Conservation (phyloP, 23 red algal species). For the Gracilaria domingensis region DNA sequence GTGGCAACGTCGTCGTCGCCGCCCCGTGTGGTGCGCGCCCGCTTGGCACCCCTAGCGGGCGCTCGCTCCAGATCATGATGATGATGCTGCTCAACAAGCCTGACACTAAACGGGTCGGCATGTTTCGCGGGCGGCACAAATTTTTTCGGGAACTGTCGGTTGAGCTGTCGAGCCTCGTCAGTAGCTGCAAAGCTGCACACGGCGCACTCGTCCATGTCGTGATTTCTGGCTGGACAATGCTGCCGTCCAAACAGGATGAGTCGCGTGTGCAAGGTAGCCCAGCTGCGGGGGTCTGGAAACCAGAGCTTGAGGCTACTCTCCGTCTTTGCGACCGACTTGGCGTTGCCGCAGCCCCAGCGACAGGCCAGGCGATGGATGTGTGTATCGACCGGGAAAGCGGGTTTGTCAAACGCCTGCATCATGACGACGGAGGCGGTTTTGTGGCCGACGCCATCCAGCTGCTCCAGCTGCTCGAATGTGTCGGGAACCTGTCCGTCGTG, state of each 20-base stretch:
- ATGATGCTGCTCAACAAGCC: neutral
- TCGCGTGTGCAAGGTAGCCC: slow-evolving; percentile 71
- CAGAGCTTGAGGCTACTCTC: slow-evolving; percentile 54
- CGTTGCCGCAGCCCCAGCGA: slow-evolving; percentile 80
- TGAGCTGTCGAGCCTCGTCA: slow-evolving; percentile 44
- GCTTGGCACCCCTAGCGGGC: neutral
- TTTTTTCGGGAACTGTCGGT: slow-evolving; percentile 43
- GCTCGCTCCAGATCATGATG: neutral
- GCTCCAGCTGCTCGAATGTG: slow-evolving; percentile 68
- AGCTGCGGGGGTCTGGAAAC: slow-evolving; percentile 70
- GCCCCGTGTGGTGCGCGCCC: neutral
- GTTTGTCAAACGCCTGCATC: slow-evolving; percentile 77
- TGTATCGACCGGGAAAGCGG: slow-evolving; percentile 91
- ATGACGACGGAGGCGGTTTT: slow-evolving; percentile 89
- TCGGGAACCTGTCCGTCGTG: slow-evolving; percentile 66
- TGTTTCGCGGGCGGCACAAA: slow-evolving; percentile 58
- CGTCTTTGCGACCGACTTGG: slow-evolving; percentile 53
- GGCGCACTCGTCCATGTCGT: slow-evolving; percentile 81
- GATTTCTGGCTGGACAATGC: slow-evolving; percentile 79
- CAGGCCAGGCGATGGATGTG: slow-evolving; percentile 89
- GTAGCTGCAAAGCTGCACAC: slow-evolving; percentile 80
- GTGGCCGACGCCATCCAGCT: slow-evolving; percentile 78
- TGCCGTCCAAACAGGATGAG: slow-evolving; percentile 90
- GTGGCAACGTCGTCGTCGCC: neutral
- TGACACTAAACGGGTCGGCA: slow-evolving; percentile 32